phyloP scores from a whole-genome alignment of 1,284 basidiomycete species.

The Ceratobasidium sp. region DNA sequence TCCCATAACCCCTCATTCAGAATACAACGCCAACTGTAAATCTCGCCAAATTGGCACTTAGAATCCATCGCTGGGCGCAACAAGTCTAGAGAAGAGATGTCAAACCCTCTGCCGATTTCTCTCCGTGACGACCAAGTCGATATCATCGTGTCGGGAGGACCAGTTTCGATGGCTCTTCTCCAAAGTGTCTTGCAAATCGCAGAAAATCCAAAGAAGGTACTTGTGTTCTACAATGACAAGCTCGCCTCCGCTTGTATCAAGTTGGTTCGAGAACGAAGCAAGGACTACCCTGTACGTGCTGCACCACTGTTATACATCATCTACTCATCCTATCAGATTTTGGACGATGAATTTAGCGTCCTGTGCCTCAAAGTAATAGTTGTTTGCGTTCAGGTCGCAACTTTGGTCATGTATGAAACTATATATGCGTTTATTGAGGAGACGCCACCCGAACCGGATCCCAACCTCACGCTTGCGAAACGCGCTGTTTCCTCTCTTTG shows the following conservation, averaged over 20 bases:
- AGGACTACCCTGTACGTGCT: background rate
- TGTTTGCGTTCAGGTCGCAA: background rate
- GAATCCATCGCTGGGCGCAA: background rate
- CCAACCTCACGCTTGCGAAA: background rate
- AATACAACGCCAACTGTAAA: background rate
- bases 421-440: background rate
- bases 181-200: background rate
- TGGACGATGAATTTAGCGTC: background rate
- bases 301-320: background rate
- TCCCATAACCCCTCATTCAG: background rate
- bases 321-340: background rate
- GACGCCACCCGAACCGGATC: background rate
- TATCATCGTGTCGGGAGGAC: background rate
- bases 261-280: background rate
- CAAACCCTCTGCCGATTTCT: background rate
- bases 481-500: background rate
- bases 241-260: background rate
- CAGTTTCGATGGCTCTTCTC: background rate
- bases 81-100: background rate
- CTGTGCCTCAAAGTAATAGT: background rate
- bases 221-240: background rate
- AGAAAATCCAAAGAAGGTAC: background rate
- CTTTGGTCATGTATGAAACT: background rate
- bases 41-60: background rate
- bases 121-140: background rate